A percentile compares a stretch with the other conserved stretches of the same genome.
Evolutionary conservation across 441 rosid genomes (phyloP).

Genomic region (Eutrema salsugineum): DNA sequence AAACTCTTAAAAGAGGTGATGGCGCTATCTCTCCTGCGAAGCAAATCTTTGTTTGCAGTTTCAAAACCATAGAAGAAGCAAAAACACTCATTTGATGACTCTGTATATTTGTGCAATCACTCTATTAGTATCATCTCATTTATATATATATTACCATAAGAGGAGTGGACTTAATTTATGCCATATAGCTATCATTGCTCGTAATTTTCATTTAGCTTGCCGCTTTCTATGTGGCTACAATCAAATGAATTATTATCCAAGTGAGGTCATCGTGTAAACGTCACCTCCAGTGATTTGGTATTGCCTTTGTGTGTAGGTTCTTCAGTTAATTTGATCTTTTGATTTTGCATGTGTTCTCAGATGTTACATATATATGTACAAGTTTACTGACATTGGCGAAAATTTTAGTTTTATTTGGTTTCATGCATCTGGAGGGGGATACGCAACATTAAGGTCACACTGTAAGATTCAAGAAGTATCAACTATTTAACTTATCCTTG

Average conservation of each 20-base stretch:
- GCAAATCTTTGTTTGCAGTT: conserved; percentile 33
- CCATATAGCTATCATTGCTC: background rate
- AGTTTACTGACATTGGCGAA: background rate
- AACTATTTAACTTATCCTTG: background rate
- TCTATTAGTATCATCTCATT: background rate
- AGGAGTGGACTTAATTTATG: background rate
- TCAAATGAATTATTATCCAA: conserved; percentile 18
- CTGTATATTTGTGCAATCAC: background rate
- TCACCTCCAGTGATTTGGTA: conserved; percentile 2
- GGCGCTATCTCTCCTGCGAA: conserved; percentile 59
- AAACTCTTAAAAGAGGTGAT: conserved; percentile 19
- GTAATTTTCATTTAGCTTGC: conserved; percentile 19
- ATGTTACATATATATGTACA: background rate
- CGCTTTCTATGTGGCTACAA: conserved; percentile 25
- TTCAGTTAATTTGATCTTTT: background rate
- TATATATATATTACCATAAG: background rate
- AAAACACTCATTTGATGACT: background rate
- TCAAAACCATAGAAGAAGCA: conserved; percentile 10
- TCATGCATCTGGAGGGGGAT: background rate
- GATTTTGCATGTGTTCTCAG: background rate
- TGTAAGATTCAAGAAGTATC: background rate
- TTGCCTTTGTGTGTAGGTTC: background rate
- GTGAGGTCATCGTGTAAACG: conserved; percentile 5
- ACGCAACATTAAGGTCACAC: background rate
- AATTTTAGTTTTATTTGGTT: background rate